Conservation (phyloP, 441 rosid genomes). For the Jatropha podagrica region DNA sequence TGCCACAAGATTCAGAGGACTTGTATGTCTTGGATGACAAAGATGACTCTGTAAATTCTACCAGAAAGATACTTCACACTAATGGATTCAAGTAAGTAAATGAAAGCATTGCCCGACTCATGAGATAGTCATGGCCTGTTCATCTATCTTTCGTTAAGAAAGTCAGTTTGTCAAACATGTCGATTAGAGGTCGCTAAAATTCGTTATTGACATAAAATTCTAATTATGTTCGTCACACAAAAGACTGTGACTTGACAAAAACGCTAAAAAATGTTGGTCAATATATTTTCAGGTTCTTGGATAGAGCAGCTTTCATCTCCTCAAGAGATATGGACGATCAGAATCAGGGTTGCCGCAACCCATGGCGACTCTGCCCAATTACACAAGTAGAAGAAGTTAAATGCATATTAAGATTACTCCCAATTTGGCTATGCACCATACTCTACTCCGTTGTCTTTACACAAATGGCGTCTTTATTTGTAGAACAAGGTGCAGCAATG, state of each 20-base stretch:
- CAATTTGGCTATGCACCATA: slow-evolving; percentile 98
- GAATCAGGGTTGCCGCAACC: slow-evolving; percentile 51
- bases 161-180: too few relatives aligned
- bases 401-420: slow-evolving; percentile 81
- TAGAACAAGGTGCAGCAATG: slow-evolving; percentile 99
- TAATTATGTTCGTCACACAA: too few relatives aligned
- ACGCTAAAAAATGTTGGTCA: too few relatives aligned
- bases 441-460: slow-evolving; percentile 94
- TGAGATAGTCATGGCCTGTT: too few relatives aligned
- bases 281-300: slow-evolving; percentile 64
- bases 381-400: slow-evolving; percentile 99
- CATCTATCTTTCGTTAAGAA: too few relatives aligned
- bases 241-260: too few relatives aligned
- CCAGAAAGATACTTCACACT: slow-evolving; percentile 59
- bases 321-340: slow-evolving; percentile 65
- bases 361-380: slow-evolving; percentile 82
- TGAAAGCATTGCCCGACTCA: not conserved
- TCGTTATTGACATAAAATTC: too few relatives aligned
- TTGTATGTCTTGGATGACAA: slow-evolving; percentile 36
- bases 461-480: slow-evolving; percentile 98
- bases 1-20: slow-evolving; percentile 39
- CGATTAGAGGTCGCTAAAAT: too few relatives aligned
- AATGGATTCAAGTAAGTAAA: slow-evolving; percentile 57
- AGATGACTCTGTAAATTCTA: slow-evolving; percentile 35
- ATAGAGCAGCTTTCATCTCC: slow-evolving; percentile 78